Conservation (phyloP, 2,329 filamentous ascomycete species). For the Sporothrix luriei region DNA sequence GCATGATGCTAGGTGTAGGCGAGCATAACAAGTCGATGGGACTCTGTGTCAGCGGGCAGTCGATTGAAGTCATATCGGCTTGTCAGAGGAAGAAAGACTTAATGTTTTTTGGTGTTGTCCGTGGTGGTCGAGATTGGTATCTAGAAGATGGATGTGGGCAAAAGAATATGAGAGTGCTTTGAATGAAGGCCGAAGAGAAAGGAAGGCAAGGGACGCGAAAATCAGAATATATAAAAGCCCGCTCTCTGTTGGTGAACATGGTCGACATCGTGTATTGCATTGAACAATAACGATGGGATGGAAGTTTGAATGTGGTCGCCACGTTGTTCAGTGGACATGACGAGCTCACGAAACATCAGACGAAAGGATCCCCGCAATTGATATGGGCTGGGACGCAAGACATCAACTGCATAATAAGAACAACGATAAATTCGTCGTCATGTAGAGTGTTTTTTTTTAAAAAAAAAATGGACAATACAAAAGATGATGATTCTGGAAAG, state of each 20-base stretch:
- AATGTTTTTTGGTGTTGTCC: background rate
- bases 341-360: background rate
- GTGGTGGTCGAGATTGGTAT: background rate
- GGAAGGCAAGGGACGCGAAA: background rate
- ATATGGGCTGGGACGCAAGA: background rate
- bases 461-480: too few relatives aligned
- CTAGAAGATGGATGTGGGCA: background rate
- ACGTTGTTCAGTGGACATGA: constrained; percentile 12
- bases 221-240: background rate
- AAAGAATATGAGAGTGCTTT: background rate
- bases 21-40: background rate
- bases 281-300: background rate
- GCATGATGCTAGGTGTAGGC: background rate
- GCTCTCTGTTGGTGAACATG: background rate
- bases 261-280: background rate
- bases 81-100: background rate
- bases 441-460: background rate
- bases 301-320: background rate
- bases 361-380: background rate
- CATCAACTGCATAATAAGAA: background rate
- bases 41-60: background rate
- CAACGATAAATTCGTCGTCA: background rate
- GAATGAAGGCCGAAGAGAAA: background rate
- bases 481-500: background rate
- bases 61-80: background rate